Base-by-base conservation (phyloP, 2,329 filamentous ascomycete genomes). In the Talaromyces sp. region DNA sequence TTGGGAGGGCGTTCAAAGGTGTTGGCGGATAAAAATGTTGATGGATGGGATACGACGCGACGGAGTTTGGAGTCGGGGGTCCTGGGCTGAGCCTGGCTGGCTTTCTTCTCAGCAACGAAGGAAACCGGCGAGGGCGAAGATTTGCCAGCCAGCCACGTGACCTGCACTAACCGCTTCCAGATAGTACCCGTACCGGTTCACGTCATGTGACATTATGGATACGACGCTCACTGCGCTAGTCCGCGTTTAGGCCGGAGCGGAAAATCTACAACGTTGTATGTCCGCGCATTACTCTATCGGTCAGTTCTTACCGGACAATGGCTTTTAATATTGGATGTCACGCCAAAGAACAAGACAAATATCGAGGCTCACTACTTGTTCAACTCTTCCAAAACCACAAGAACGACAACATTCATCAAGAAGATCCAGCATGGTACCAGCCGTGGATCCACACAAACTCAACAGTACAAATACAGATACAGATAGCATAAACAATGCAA, bases 11-110 rank as follows among this genome's bases (percentile, higher is more conserved):
- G 61, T 56, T 33, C 35, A 35, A 62, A 66, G 61, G 54, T 43
- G 33, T 33, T 50, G 52, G 64, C 64, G 64, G 64, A 66, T 66
- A 66, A 49, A 61, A 66, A 64, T 57, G 65, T 67, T 66, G 68
- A 71, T 65, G 63, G 67, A 61, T 68, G 45, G 60, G 69, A 68
- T 58, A 68, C 69, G 65, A 58, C 69, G 67, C 66, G 66, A 68
- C 64, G 63, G 70, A 57, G 65, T 68, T 63, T 59, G 65, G 64
- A 56, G 61, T 64, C 47, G 47, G 61, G 52, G 65, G 61, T 61
- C 61, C 47, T 66, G 49, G 35, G 45, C 57, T 60, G 41, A 41
- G 62, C 43, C 62, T 52, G 64, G 15, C 54, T 45, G 54, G 47
- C 61, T 56, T 59, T 39, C 22, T 47, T 33, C 41, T 22, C 43